Conservation (phyloP, 208 protist genomes). For the Trichomonas gallinae region DNA sequence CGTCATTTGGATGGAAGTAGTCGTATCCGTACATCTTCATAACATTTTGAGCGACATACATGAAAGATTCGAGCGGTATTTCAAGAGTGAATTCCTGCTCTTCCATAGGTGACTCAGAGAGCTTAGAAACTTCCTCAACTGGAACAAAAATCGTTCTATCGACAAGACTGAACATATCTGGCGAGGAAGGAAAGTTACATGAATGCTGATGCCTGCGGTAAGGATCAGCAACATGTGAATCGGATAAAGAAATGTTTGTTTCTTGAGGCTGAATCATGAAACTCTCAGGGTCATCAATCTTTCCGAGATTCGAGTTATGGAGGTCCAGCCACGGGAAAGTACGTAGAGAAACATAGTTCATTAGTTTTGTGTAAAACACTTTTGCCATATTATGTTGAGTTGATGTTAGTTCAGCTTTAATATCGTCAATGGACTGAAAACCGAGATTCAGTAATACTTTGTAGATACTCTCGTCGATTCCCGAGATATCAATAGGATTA, state of each 20-base stretch:
- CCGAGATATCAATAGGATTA: neutral
- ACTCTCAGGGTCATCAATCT: neutral
- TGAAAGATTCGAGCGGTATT: neutral
- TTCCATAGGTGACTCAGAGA: neutral
- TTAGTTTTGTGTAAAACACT: neutral
- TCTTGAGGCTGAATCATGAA: neutral
- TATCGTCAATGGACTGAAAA: neutral
- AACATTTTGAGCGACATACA: neutral
- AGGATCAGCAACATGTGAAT: neutral
- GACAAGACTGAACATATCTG: neutral
- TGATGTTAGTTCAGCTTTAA: neutral
- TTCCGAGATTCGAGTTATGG: neutral
- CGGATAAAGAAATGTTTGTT: too few species aligned
- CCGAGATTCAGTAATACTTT: neutral
- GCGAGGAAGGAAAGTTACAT: neutral
- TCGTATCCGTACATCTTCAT: neutral
- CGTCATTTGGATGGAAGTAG: conserved; percentile 6
- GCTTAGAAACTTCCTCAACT: neutral
- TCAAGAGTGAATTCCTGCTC: neutral
- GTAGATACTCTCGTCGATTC: neutral
- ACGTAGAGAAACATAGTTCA: neutral
- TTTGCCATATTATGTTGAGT: neutral
- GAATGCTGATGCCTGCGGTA: neutral
- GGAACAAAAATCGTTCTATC: neutral
- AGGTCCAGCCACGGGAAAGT: neutral